Percentiles rank a stretch among this genome's conserved stretches.
Conservation (phyloP, 257 asterid genomes). For the Solanum infundibuliforme region DNA sequence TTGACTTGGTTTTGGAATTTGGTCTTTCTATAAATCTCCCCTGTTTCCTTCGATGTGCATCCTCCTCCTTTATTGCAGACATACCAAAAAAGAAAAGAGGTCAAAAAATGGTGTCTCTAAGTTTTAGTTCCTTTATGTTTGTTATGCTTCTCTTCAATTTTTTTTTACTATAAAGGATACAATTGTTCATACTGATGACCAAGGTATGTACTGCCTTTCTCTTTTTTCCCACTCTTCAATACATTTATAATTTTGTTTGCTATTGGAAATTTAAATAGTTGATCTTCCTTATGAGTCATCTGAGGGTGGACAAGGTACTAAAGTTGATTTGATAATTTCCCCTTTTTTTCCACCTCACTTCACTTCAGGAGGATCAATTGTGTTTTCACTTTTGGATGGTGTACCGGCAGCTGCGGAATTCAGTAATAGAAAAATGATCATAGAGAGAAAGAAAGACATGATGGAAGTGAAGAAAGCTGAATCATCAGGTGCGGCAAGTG, state of each 20-base stretch:
- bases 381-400: neutral
- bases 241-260: neutral
- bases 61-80: constrained; percentile 1
- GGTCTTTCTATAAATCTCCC: constrained; percentile 17
- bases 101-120: constrained; percentile 11
- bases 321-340: neutral
- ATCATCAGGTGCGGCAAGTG: neutral
- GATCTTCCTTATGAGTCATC: neutral
- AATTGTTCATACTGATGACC: constrained; percentile 9
- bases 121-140: constrained; percentile 5
- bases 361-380: neutral
- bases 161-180: constrained; percentile 7
- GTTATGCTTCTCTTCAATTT: constrained; percentile 11
- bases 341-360: too few relatives aligned
- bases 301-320: neutral
- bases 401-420: constrained; percentile 1
- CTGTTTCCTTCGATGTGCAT: neutral
- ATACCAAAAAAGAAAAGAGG: neutral
- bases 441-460: neutral
- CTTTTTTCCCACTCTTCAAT: neutral
- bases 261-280: neutral
- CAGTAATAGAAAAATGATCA: constrained; percentile 10
- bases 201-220: constrained; percentile 29
- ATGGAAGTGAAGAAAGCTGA: neutral
- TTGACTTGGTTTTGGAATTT: constrained; percentile 46